Evolutionary conservation across 2,329 filamentous ascomycete genomes (phyloP).

Genomic region (Aspergillus alliaceus): DNA sequence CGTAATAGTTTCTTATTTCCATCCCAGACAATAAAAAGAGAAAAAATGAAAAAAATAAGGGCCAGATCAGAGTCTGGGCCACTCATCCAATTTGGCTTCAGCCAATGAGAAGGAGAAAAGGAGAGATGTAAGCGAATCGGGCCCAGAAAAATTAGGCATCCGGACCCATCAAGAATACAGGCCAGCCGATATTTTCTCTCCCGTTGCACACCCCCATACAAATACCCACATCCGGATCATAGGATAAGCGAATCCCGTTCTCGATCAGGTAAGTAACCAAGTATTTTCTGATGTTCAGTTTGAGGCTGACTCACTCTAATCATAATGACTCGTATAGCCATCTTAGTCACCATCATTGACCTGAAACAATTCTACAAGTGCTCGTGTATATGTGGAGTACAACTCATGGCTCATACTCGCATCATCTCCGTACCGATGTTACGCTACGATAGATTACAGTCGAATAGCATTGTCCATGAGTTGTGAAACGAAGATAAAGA

Average conservation of each 20-base stretch:
- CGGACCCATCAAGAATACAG: not conserved
- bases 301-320: not conserved
- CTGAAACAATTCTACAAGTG: no score
- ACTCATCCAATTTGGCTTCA: not conserved
- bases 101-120: no score
- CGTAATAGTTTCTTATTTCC: not conserved
- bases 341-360: not conserved
- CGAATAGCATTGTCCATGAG: no score
- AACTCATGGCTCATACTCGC: no score
- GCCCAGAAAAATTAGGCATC: not conserved
- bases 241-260: not conserved
- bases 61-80: conserved; percentile 3
- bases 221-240: not conserved
- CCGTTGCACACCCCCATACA: not conserved
- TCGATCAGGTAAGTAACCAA: not conserved
- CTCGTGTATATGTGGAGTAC: no score
- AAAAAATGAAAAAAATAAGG: not conserved
- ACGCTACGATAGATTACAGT: no score
- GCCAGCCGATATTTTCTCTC: not conserved
- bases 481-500: no score
- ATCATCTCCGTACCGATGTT: no score
- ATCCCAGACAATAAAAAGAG: not conserved
- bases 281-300: not conserved
- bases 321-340: no score
- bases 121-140: conserved; percentile 16